phyloP scores from a whole-genome alignment of 208 protist species.

The Leishmania tropica region DNA sequence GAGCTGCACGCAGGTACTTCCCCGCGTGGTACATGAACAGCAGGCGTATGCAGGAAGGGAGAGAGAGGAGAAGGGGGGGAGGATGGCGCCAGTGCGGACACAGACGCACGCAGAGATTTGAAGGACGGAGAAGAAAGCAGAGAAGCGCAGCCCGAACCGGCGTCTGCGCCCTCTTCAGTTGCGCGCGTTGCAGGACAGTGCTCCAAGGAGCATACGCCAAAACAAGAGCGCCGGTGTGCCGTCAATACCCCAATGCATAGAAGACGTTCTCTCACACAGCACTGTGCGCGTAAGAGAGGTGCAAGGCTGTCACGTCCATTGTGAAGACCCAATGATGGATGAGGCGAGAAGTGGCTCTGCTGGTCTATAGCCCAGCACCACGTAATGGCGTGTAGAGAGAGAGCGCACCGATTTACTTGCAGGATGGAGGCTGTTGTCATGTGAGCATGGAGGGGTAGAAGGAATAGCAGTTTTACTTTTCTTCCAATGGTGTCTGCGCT shows the following conservation, averaged over 20 bases:
- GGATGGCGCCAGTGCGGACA: neutral
- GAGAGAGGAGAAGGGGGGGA: neutral
- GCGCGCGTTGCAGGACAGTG: neutral
- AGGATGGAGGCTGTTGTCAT: neutral
- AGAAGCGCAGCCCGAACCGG: neutral
- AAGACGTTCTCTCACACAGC: neutral
- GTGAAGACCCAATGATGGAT: neutral
- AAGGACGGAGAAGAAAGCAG: neutral
- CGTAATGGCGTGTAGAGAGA: neutral
- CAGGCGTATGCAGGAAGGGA: neutral
- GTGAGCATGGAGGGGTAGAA: neutral
- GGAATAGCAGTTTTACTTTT: neutral
- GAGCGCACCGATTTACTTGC: neutral
- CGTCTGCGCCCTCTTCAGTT: neutral
- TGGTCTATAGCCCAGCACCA: neutral
- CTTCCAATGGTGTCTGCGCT: constrained; percentile 1
- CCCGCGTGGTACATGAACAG: neutral
- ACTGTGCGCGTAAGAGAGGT: neutral
- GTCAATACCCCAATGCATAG: neutral
- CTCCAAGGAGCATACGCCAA: neutral
- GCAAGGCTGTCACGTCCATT: neutral
- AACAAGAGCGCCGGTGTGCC: neutral
- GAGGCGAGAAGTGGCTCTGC: neutral
- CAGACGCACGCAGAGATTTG: neutral
- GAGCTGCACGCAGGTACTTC: neutral